Evolutionary conservation across 345 rosid genomes (phyloP).

Genomic region (Ceriops decandra): DNA sequence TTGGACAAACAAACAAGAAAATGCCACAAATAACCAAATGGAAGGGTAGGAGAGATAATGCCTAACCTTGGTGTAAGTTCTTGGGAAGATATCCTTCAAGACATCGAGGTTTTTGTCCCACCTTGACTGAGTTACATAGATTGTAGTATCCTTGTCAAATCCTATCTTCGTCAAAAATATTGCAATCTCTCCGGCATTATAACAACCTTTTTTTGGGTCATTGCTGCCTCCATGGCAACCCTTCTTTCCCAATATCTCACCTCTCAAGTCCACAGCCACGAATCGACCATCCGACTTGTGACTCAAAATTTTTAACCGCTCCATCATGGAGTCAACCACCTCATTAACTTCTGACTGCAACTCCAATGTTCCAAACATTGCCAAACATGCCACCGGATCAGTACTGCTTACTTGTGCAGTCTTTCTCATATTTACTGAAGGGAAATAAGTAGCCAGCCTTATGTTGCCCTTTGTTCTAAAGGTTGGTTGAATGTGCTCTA

Average conservation of each 20-base stretch:
- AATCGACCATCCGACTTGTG: slow-evolving; percentile 70
- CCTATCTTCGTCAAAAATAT: slow-evolving; percentile 85
- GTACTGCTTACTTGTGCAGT: slow-evolving; percentile 49
- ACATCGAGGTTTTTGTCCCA: slow-evolving; percentile 86
- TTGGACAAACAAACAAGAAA: neutral
- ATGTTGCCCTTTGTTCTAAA: slow-evolving; percentile 74
- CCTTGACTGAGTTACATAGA: slow-evolving; percentile 87
- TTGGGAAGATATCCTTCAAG: slow-evolving; percentile 83
- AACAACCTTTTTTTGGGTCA: slow-evolving; percentile 65
- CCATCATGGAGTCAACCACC: slow-evolving; percentile 80
- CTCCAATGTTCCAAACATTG: slow-evolving; percentile 81
- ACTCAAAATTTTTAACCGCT: slow-evolving; percentile 68
- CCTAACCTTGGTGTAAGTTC: slow-evolving; percentile 82
- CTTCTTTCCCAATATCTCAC: slow-evolving; percentile 64
- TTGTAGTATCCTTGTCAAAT: slow-evolving; percentile 60
- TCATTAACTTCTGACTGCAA: slow-evolving; percentile 71
- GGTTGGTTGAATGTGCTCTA: slow-evolving; percentile 57
- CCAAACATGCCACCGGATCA: slow-evolving; percentile 71
- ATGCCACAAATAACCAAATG: neutral
- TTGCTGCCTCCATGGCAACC: slow-evolving; percentile 56
- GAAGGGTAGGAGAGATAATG: neutral
- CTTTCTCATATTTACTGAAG: slow-evolving; percentile 87
- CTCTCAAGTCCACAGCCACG: slow-evolving; percentile 85
- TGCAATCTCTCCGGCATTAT: slow-evolving; percentile 70
- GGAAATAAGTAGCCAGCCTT: slow-evolving; percentile 83